A percentile compares a stretch with the other conserved stretches of the same genome.
phyloP scores from a whole-genome alignment of 208 protist species.

The Crithidia sp. region DNA sequence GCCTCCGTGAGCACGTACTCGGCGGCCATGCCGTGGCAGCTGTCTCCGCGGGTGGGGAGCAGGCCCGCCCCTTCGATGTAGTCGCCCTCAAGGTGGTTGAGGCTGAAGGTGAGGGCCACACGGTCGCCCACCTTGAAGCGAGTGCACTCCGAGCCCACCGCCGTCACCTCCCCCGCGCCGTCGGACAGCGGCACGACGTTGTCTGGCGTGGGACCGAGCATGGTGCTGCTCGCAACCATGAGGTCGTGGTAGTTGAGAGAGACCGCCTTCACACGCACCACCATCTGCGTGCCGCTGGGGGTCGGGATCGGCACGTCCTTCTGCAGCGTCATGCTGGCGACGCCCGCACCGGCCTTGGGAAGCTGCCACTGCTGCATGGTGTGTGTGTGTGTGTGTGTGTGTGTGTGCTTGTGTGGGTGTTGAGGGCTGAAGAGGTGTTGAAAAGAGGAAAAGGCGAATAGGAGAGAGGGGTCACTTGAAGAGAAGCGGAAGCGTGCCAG shows the following conservation, averaged over 20 bases:
- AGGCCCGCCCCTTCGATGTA: slow-evolving; percentile 34
- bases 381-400: too few species aligned
- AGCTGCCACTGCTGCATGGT: slow-evolving; percentile 43
- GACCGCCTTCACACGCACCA: slow-evolving; percentile 32
- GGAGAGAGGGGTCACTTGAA: too few species aligned
- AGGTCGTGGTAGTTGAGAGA: slow-evolving; percentile 38
- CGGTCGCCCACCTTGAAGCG: slow-evolving; percentile 32
- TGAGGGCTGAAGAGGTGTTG: too few species aligned
- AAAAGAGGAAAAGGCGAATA: too few species aligned
- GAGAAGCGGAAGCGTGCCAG: too few species aligned
- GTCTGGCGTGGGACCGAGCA: slow-evolving; percentile 15
- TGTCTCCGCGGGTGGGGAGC: slow-evolving; percentile 23
- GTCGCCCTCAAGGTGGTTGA: slow-evolving; percentile 20
- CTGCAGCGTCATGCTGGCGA: slow-evolving; percentile 24
- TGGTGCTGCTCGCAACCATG: slow-evolving; percentile 18
- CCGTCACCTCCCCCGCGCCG: slow-evolving; percentile 33
- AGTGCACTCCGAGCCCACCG: slow-evolving; percentile 11
- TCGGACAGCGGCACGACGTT: slow-evolving; percentile 33
- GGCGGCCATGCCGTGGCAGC: slow-evolving; percentile 26
- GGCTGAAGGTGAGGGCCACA: slow-evolving; percentile 27
- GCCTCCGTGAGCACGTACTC: slow-evolving; percentile 32
- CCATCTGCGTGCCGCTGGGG: slow-evolving; percentile 17
- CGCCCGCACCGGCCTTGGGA: slow-evolving; percentile 33
- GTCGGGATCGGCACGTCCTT: slow-evolving; percentile 22
- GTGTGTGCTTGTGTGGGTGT: too few species aligned